Percentiles rank a stretch among this genome's conserved stretches.
These are phyloP conservation scores for Coemansia sp. DNA, from an alignment of 192 early-diverging fungal species.

Conservation along the genomic window DNA sequence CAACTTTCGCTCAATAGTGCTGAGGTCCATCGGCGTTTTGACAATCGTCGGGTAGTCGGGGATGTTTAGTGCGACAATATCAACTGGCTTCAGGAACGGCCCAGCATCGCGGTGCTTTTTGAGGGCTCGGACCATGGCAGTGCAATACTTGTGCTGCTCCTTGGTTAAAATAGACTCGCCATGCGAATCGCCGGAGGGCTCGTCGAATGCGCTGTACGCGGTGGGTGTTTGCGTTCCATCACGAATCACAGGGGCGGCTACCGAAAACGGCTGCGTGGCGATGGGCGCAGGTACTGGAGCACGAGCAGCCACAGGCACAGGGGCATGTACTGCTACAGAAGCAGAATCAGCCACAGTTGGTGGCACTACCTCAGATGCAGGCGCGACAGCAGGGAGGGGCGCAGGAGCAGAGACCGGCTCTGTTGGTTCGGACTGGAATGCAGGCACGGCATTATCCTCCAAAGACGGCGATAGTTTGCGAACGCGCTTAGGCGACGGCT, in stretches of 20 bases:
- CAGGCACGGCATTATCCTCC: neutral
- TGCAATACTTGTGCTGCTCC: slow-evolving; percentile 85
- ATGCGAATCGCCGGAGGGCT: neutral
- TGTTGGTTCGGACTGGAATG: neutral
- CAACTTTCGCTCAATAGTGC: slow-evolving; percentile 74
- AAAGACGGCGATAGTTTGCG: slow-evolving; percentile 21
- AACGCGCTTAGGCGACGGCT: slow-evolving; percentile 40
- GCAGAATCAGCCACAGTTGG: neutral
- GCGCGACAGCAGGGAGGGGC: neutral
- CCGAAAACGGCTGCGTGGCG: neutral
- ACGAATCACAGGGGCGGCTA: neutral
- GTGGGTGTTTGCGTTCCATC: slow-evolving; percentile 7
- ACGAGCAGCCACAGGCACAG: neutral
- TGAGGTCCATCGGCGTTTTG: slow-evolving; percentile 79
- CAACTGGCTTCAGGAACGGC: slow-evolving; percentile 86
- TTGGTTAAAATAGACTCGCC: slow-evolving; percentile 60
- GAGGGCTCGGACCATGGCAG: slow-evolving; percentile 70
- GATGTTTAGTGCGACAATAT: slow-evolving; percentile 74
- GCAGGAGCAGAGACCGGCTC: neutral
- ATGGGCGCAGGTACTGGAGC: slow-evolving; percentile 4
- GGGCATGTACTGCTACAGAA: neutral
- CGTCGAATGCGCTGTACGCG: slow-evolving; percentile 1
- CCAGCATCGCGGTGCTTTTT: slow-evolving; percentile 82
- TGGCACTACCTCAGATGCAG: neutral
- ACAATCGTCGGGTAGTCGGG: slow-evolving; percentile 78